Evolutionary conservation across 2,329 filamentous ascomycete genomes (phyloP).

Genomic region (Mycogone perniciosa): DNA sequence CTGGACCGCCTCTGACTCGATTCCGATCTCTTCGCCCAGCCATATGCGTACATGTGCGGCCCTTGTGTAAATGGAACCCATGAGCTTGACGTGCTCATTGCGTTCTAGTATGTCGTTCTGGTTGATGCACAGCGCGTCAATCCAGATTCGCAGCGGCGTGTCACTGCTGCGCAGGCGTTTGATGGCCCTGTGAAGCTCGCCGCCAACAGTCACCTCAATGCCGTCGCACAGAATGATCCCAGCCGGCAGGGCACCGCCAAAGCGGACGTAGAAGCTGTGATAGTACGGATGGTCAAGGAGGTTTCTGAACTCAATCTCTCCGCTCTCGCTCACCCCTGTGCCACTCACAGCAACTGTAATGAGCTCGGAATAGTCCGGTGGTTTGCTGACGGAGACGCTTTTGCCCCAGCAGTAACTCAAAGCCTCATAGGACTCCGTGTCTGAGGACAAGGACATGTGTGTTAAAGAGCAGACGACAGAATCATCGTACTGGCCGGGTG

Average conservation of each 20-base stretch:
- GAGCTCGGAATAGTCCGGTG: not conserved
- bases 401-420: not conserved
- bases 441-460: not conserved
- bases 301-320: not conserved
- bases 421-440: not conserved
- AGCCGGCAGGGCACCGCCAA: not conserved
- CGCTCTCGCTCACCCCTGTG: not conserved
- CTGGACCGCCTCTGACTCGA: not conserved
- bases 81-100: not conserved
- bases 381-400: not conserved
- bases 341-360: not conserved
- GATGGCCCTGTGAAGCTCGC: not conserved
- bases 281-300: not conserved
- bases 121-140: constrained; percentile 5
- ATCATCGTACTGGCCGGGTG: not conserved
- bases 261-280: not conserved
- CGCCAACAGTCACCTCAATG: not conserved
- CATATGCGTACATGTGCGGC: not conserved
- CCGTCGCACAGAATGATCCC: not conserved
- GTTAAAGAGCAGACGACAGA: not conserved
- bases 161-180: not conserved
- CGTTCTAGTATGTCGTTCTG: not conserved
- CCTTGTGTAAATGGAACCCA: not conserved
- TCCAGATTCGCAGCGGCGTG: not conserved
- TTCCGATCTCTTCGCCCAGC: not conserved